Evolutionary conservation across 371 early-diverging fungal species (phyloP).

Genomic region (Syncephalastrum sp.): DNA sequence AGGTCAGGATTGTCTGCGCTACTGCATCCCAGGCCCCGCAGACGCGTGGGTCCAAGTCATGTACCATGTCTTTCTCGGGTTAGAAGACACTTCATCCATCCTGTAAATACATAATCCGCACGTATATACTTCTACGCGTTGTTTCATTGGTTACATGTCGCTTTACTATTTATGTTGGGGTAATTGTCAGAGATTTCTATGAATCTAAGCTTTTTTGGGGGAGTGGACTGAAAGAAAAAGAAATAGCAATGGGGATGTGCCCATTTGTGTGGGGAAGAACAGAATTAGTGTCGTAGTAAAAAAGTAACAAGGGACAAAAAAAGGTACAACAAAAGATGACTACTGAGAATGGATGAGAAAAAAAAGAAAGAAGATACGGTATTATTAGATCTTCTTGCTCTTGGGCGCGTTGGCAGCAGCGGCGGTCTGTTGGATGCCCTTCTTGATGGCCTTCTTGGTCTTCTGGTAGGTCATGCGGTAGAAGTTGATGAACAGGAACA

Average conservation of each 20-base stretch:
- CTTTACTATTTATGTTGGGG: constrained; percentile 1
- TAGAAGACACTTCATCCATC: constrained; percentile 12
- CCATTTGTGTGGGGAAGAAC: no score
- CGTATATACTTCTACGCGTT: not conserved
- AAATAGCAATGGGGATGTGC: not conserved
- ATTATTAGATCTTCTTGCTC: constrained; percentile 45
- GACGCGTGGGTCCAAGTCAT: constrained; percentile 55
- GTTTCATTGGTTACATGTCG: not conserved
- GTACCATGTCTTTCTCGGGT: constrained; percentile 41
- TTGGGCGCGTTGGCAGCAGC: constrained; percentile 16
- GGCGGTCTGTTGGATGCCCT: constrained; percentile 17
- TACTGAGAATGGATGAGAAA: not conserved
- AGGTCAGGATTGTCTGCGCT: constrained; percentile 57
- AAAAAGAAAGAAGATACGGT: constrained; percentile 1
- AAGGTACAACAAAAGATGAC: constrained; percentile 2
- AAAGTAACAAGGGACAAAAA: constrained; percentile 1
- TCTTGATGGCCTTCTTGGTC: constrained; percentile 42
- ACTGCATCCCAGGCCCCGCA: constrained; percentile 64
- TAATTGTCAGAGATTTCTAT: not conserved
- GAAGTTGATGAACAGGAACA: constrained; percentile 83
- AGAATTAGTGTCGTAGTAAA: no score
- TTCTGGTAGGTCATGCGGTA: constrained; percentile 80
- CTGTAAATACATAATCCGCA: not conserved
- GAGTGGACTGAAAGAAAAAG: not conserved
- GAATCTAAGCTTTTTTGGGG: not conserved